A percentile compares a stretch with the other conserved stretches of the same genome.
Conservation (phyloP, 208 protist genomes). For the Endotrypanum monterogeii region DNA sequence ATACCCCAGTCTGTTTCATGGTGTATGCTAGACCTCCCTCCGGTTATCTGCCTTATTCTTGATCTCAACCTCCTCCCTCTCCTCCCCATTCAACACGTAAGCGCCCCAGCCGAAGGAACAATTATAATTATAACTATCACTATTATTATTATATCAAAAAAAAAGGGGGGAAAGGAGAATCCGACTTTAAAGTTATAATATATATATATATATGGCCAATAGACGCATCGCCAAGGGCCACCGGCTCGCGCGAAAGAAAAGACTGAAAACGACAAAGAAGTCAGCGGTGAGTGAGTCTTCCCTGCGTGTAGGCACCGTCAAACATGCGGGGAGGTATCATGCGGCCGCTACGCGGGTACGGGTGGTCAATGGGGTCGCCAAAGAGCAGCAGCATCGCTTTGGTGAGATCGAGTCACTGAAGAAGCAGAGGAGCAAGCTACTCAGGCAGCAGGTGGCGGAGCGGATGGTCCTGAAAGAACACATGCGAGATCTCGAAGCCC, state of each 20-base stretch:
- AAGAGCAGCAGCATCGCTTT: slow-evolving; percentile 24
- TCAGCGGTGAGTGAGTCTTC: slow-evolving; percentile 5
- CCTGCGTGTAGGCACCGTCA: slow-evolving; percentile 13
- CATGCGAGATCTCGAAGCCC: slow-evolving; percentile 67
- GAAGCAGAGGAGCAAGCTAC: slow-evolving; percentile 53
- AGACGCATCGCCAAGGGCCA: slow-evolving; percentile 34
- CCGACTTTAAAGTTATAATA: too few relatives aligned
- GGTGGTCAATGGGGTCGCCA: slow-evolving; percentile 9
- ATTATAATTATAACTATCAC: too few relatives aligned
- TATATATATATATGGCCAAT: slow-evolving; percentile 34
- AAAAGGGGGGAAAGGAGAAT: neutral
- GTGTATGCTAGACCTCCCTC: neutral
- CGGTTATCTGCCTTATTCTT: neutral
- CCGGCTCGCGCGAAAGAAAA: slow-evolving; percentile 44
- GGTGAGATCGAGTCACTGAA: slow-evolving; percentile 28
- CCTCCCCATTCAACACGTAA: neutral
- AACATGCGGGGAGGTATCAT: slow-evolving; percentile 4
- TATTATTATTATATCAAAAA: neutral
- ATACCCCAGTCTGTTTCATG: neutral
- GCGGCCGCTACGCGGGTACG: slow-evolving; percentile 15
- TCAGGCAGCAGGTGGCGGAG: slow-evolving; percentile 80
- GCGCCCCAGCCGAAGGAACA: too few relatives aligned
- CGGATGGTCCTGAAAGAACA: slow-evolving; percentile 87
- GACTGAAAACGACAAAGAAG: slow-evolving; percentile 35
- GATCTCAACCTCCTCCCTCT: neutral